Base-by-base conservation (phyloP, 2,329 filamentous ascomycete species). In the Clathrospora elynae region DNA sequence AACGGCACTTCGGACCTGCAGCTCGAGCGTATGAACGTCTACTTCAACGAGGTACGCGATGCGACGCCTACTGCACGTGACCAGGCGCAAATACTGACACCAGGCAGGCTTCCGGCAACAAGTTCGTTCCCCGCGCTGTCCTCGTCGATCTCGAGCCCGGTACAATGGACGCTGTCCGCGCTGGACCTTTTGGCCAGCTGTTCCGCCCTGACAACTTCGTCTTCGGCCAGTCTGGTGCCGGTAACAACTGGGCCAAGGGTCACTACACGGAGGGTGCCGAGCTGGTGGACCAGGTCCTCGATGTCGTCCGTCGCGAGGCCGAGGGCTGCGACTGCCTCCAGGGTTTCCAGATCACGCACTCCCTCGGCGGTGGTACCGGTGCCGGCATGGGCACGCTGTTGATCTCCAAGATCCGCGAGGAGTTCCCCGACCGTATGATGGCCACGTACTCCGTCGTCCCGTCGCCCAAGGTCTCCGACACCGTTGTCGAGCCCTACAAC, bases 191-290 rank as follows among this genome's bases (percentile, higher is more conserved):
- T 75, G 93, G 93, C 66, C 88, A 96, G 81, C 90, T 99, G 64
- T 97, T 99, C 90, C 91, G 93, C 61, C 93, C 93, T 73, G 93
- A 99, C 82, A 99, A 97, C 87, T 97, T 97, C 79, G 90, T 97
- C 73, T 97, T 97, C 77, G 93, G 93, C 68, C 93, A 97, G 82
- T 97, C 93, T 68, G 92, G 93, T 84, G 93, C 93, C 75, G 93
- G 93, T 79, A 99, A 99, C 90, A 97, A 97, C 86, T 99, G 93
- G 93, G 93, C 93, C 77, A 99, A 97, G 87, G 93, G 93, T 80
- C 93, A 99, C 77, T 99, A 99, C 85, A 99, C 93, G 59, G 93
- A 99, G 82, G 93, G 93, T 85, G 93, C 93, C 64, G 93, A 99
- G 81, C 85, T 97, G 56, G 93, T 99, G 64, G 93, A 99, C 81